Percentiles rank a stretch among this genome's conserved stretches.
phyloP scores from a whole-genome alignment of 202 grass and related monocot genomes.

The Zizania palustris region DNA sequence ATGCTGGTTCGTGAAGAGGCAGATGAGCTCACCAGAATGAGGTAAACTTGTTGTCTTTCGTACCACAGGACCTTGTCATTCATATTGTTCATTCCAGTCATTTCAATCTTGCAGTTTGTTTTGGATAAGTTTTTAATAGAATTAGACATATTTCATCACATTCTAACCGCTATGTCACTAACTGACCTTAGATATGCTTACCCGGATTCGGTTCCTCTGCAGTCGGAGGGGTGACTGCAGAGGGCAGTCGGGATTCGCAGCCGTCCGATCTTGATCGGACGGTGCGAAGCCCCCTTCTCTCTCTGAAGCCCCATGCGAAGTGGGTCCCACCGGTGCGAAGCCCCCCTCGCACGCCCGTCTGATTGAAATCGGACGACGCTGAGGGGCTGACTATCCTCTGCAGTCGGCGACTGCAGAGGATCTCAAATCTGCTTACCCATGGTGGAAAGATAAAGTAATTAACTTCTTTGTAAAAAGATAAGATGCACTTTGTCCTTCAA shows the following conservation, averaged over 20 bases:
- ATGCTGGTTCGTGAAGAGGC: constrained; percentile 82
- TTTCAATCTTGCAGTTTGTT: constrained; percentile 1
- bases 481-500: constrained; percentile 85
- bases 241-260: too few species aligned
- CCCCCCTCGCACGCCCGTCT: too few species aligned
- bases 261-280: too few species aligned
- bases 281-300: too few species aligned
- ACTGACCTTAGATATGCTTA: constrained; percentile 66
- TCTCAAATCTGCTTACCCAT: constrained; percentile 76
- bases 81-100: not conserved
- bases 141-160: not conserved
- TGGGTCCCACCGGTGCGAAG: too few species aligned
- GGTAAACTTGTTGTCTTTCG: constrained; percentile 46
- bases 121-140: not conserved
- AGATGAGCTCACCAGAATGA: constrained; percentile 83
- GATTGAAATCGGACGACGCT: too few species aligned
- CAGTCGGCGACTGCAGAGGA: too few species aligned
- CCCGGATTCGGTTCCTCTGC: too few species aligned
- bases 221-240: too few species aligned
- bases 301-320: too few species aligned
- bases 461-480: constrained; percentile 78
- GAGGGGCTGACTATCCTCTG: too few species aligned
- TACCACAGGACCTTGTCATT: too few species aligned
- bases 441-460: constrained; percentile 99
- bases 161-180: constrained; percentile 25